Conservation (phyloP, 2,329 filamentous ascomycete species). For the Beauveria sp. region DNA sequence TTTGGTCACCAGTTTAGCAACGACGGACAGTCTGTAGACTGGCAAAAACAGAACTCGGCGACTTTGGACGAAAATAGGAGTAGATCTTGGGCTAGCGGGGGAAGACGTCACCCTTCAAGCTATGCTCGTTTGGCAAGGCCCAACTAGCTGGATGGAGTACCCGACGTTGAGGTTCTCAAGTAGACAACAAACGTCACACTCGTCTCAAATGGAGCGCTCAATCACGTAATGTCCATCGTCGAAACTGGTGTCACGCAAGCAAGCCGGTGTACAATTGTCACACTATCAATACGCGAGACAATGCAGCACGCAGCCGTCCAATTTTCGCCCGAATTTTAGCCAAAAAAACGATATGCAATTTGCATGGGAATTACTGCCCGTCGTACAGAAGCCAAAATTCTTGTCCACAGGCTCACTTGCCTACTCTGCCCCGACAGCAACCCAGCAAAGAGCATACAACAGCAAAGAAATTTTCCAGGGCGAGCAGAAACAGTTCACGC, state of each 20-base stretch:
- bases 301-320: neutral
- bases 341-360: neutral
- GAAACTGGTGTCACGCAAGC: neutral
- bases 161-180: neutral
- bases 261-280: neutral
- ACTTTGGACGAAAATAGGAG: neutral
- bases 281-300: neutral
- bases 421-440: neutral
- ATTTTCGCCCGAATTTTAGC: neutral
- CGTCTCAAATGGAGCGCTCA: neutral
- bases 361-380: neutral
- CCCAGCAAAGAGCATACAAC: neutral
- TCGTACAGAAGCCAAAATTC: neutral
- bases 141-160: neutral
- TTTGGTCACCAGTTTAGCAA: neutral
- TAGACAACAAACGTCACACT: neutral
- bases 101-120: neutral
- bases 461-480: conserved; percentile 1
- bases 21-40: neutral
- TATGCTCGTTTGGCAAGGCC: neutral
- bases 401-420: neutral
- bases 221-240: neutral
- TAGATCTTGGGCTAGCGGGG: neutral
- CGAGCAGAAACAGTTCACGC: conserved; percentile 5
- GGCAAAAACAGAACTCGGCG: neutral